Conservation (phyloP, 139 green algal species). For the Chlorella ohadii region DNA sequence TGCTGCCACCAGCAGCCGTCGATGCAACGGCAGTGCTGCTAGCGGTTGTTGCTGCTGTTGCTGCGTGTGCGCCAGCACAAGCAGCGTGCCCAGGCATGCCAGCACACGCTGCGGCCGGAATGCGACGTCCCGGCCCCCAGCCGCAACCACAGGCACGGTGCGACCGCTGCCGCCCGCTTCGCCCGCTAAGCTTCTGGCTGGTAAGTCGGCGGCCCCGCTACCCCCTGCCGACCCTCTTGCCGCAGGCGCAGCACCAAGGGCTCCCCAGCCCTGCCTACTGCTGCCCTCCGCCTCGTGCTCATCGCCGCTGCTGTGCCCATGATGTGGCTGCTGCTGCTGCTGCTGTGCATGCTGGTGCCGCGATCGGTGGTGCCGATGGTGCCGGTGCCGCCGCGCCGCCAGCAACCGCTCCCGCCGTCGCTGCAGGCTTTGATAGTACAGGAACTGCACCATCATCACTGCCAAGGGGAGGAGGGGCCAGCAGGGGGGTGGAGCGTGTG, state of each 20-base stretch:
- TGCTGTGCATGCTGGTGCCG: not conserved
- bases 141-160: not conserved
- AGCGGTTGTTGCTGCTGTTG: not conserved
- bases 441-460: conserved; percentile 36
- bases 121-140: not conserved
- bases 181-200: not conserved
- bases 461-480: too few relatives aligned
- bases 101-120: conserved; percentile 37
- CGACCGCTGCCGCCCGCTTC: not conserved
- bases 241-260: not conserved
- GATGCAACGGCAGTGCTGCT: not conserved
- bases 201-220: not conserved
- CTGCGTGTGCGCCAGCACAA: conserved; percentile 15
- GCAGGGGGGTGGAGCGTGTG: too few relatives aligned
- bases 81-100: conserved; percentile 39
- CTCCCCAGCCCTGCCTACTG: not conserved
- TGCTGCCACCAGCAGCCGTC: not conserved
- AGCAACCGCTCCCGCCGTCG: conserved; percentile 37
- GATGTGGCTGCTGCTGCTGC: conserved; percentile 3
- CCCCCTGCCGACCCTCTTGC: not conserved
- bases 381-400: conserved; percentile 4
- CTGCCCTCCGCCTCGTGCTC: not conserved
- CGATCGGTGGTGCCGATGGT: conserved; percentile 23
- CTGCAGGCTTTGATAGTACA: conserved; percentile 43
- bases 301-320: not conserved